phyloP scores from a whole-genome alignment of 2,329 filamentous ascomycete genomes.

The Penicillium sclerotigenum region DNA sequence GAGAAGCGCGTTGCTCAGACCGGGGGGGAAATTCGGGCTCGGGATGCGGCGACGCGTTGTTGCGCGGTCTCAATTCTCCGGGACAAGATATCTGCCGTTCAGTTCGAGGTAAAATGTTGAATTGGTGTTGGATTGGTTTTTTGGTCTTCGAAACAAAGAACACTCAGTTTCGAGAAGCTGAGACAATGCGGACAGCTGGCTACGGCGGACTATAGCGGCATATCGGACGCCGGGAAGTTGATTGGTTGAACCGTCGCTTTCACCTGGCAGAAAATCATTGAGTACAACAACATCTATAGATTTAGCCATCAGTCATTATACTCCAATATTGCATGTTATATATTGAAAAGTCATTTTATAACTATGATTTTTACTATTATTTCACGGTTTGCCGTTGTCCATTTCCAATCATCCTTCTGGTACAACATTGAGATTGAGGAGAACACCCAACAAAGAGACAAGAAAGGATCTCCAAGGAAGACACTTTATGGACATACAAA shows the following conservation, averaged over 20 bases:
- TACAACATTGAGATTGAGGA: not conserved
- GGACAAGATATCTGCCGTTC: not conserved
- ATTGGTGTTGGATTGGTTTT: not conserved
- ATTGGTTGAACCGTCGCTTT: not conserved
- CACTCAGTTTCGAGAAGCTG: not conserved
- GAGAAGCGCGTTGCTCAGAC: not conserved
- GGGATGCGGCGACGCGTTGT: not conserved
- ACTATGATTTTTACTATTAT: not conserved
- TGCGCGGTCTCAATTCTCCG: not conserved
- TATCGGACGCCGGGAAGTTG: not conserved
- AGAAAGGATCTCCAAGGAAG: not conserved
- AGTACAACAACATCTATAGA: not conserved
- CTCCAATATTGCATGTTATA: not conserved
- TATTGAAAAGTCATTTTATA: not conserved
- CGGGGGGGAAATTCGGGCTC: not conserved
- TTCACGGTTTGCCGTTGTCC: no score
- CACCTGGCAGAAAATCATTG: not conserved
- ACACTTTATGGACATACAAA: not conserved
- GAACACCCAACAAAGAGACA: not conserved
- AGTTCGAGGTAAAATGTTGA: not conserved
- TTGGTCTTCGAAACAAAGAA: slow-evolving; percentile 3
- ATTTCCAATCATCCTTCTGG: not conserved
- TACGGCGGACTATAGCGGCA: not conserved
- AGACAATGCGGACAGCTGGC: not conserved
- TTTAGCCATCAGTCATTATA: not conserved